Percentiles rank a stretch among this genome's conserved stretches.
Conservation (phyloP, 225 moss, liverwort and hornwort species). For the Pleurozium schreberi region DNA sequence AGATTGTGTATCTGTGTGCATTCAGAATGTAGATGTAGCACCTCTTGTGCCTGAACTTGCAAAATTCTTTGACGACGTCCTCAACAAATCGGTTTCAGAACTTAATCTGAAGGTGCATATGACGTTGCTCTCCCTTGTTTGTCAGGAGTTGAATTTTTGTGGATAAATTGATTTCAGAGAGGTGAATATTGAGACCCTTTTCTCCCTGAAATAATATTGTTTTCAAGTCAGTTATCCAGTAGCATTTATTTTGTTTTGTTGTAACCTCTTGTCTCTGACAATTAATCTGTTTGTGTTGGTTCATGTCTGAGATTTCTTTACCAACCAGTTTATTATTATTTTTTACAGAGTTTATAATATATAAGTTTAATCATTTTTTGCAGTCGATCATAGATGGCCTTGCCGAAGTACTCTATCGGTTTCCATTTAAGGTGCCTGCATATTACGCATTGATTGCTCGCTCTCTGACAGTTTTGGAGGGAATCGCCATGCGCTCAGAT, state of each 20-base stretch:
- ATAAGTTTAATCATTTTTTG: constrained; percentile 4
- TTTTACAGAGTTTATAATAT: background rate
- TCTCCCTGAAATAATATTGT: background rate
- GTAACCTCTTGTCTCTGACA: background rate
- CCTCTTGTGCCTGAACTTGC: constrained; percentile 58
- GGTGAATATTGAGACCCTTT: background rate
- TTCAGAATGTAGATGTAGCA: constrained; percentile 49
- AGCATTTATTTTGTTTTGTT: background rate
- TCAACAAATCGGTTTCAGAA: constrained; percentile 59
- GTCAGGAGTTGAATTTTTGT: background rate
- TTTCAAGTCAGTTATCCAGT: background rate
- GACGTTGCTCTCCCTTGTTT: background rate
- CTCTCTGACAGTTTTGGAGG: constrained; percentile 55
- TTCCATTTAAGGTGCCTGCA: constrained; percentile 57
- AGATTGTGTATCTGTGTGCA: background rate
- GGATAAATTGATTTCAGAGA: background rate
- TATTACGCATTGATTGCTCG: constrained; percentile 65
- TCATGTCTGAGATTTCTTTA: background rate
- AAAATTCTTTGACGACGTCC: constrained; percentile 53
- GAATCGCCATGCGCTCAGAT: constrained; percentile 66
- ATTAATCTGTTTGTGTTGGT: background rate
- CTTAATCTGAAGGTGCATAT: constrained; percentile 45
- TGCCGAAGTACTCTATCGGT: constrained; percentile 49
- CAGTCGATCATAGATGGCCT: constrained; percentile 65
- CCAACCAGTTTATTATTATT: background rate